These are phyloP conservation scores for Macrocybe gigantea DNA, from an alignment of 768 basidiomycete species.

Conservation along the genomic window DNA sequence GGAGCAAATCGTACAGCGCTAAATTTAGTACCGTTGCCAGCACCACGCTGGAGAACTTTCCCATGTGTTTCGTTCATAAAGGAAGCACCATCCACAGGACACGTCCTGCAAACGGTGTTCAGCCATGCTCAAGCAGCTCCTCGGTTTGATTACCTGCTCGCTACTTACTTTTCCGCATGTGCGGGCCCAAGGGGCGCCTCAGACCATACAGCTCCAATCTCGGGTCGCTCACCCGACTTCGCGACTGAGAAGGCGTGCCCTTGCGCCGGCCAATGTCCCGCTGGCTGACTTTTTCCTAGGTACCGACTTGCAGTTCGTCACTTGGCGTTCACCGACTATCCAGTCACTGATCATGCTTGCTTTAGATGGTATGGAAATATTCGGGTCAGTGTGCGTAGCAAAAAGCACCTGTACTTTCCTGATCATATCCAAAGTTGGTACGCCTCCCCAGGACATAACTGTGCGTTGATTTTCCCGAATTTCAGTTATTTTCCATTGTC, in stretches of 20 bases:
- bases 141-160: slow-evolving; percentile 3
- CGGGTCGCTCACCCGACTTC: slow-evolving; percentile 7
- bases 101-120: too few species aligned
- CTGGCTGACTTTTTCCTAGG: slow-evolving; percentile 49
- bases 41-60: too few species aligned
- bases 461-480: slow-evolving; percentile 15
- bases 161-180: slow-evolving; percentile 1
- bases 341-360: slow-evolving; percentile 1
- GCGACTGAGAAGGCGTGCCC: slow-evolving; percentile 29
- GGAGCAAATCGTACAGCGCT: too few species aligned
- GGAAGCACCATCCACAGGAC: too few species aligned
- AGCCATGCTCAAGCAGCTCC: too few species aligned
- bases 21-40: too few species aligned
- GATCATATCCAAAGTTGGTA: slow-evolving; percentile 32
- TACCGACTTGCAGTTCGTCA: slow-evolving; percentile 49
- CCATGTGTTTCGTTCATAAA: too few species aligned
- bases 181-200: slow-evolving; percentile 5
- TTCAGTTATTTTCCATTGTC: neutral
- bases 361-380: slow-evolving; percentile 49
- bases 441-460: slow-evolving; percentile 42
- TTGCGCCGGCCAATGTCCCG: slow-evolving; percentile 35
- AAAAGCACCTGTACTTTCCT: neutral
- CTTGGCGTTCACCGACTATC: neutral
- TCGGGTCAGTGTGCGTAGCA: slow-evolving; percentile 21
- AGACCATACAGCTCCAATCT: slow-evolving; percentile 21